Conservation (phyloP, 805 yeast genomes). For the Ogataea populi-albae region DNA sequence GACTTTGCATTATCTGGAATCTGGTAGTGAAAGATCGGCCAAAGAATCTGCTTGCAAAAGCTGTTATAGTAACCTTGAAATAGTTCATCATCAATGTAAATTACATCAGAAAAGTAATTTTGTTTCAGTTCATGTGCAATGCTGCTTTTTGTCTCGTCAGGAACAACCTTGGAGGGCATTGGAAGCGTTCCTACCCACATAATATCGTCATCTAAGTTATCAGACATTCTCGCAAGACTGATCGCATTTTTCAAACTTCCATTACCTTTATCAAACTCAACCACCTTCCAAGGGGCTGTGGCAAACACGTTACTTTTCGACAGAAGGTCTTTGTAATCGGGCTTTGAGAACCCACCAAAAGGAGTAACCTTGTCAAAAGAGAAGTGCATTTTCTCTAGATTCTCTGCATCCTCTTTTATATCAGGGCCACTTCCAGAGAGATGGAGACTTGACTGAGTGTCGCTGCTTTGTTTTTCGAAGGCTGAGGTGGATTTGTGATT, state of each 20-base stretch:
- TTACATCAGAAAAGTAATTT: constrained; percentile 59
- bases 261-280: constrained; percentile 71
- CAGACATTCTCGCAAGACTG: constrained; percentile 48
- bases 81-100: constrained; percentile 71
- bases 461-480: constrained; percentile 1
- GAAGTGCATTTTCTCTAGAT: constrained; percentile 2
- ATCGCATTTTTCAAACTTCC: constrained; percentile 88
- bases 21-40: constrained; percentile 95
- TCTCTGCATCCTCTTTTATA: constrained; percentile 9
- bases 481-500: constrained; percentile 4
- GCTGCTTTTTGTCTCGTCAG: constrained; percentile 48
- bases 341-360: constrained; percentile 73
- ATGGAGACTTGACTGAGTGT: background rate
- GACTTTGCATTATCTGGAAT: constrained; percentile 93
- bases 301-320: constrained; percentile 47
- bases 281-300: constrained; percentile 71
- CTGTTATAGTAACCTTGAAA: constrained; percentile 89
- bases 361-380: constrained; percentile 44
- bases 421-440: constrained; percentile 1
- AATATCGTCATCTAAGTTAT: constrained; percentile 35
- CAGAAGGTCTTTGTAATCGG: constrained; percentile 49
- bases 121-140: constrained; percentile 47
- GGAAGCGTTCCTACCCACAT: constrained; percentile 92
- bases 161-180: constrained; percentile 83
- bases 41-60: constrained; percentile 88